A percentile compares a stretch with the other conserved stretches of the same genome.
phyloP scores from a whole-genome alignment of 1,284 basidiomycete species.

The Meripilus lineatus region DNA sequence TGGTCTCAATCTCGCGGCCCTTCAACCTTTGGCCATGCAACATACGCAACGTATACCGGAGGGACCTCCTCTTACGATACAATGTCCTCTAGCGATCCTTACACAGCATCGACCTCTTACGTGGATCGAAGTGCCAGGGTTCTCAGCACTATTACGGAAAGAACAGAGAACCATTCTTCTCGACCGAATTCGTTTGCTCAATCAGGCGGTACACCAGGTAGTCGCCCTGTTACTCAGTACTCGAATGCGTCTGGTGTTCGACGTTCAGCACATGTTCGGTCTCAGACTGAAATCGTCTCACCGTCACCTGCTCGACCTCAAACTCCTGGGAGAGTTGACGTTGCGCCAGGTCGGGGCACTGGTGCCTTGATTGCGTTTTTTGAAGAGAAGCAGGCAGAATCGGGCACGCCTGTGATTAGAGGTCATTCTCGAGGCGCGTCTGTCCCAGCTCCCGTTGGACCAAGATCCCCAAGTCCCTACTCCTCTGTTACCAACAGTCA shows the following conservation, averaged over 20 bases:
- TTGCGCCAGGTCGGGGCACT: conserved; percentile 43
- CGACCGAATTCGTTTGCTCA: conserved; percentile 28
- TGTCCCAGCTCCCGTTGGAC: conserved; percentile 52
- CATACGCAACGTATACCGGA: conserved; percentile 11
- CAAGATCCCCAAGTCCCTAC: conserved; percentile 51
- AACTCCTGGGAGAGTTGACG: conserved; percentile 30
- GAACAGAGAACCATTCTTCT: conserved; percentile 31
- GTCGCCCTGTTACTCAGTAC: conserved; percentile 20
- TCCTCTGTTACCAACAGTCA: conserved; percentile 32
- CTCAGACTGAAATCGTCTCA: conserved; percentile 27
- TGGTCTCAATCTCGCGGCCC: conserved; percentile 18
- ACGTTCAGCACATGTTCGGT: conserved; percentile 19
- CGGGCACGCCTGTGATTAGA: conserved; percentile 22
- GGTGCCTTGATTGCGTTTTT: conserved; percentile 72
- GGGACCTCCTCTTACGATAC: conserved; percentile 13
- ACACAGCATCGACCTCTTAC: conserved; percentile 14
- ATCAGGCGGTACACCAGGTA: conserved; percentile 18
- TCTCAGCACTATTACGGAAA: conserved; percentile 37
- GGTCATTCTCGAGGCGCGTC: conserved; percentile 45
- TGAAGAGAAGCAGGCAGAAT: conserved; percentile 45
- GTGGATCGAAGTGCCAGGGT: conserved; percentile 21
- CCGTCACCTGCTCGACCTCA: conserved; percentile 24
- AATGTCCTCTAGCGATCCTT: conserved; percentile 15
- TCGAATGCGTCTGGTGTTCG: conserved; percentile 20
- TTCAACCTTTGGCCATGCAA: conserved; percentile 16